Percentiles rank a stretch among this genome's conserved stretches.
Evolutionary conservation across 2,329 filamentous ascomycete genomes (phyloP).

Genomic region (Aspergillus viridinutans): DNA sequence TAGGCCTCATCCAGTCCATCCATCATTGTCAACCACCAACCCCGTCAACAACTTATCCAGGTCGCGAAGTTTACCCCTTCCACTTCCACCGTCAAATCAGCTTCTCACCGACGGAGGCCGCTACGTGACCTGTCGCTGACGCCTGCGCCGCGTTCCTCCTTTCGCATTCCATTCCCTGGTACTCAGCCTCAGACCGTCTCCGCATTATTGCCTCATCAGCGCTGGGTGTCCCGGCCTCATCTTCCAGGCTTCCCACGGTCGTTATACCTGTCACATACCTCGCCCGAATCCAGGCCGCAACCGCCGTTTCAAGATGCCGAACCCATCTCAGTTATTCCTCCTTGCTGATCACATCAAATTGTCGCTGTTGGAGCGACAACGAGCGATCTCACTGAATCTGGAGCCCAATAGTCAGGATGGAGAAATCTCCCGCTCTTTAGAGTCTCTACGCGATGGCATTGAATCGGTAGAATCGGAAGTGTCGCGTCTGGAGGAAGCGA

Average conservation of each 20-base stretch:
- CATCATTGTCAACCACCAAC: constrained; percentile 1
- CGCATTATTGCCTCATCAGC: background rate
- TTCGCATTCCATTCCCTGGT: background rate
- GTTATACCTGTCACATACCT: background rate
- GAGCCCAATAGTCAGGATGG: constrained; percentile 78
- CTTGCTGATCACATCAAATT: constrained; percentile 96
- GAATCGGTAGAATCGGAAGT: constrained; percentile 63
- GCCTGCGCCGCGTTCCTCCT: background rate
- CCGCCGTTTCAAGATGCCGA: constrained; percentile 43
- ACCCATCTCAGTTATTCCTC: constrained; percentile 74
- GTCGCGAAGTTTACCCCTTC: background rate
- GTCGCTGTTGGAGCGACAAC: constrained; percentile 85
- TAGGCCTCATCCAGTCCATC: background rate
- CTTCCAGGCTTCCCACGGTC: background rate
- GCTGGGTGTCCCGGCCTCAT: background rate
- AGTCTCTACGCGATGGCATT: constrained; percentile 79
- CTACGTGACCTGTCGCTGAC: background rate
- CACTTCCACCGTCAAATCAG: background rate
- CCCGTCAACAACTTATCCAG: background rate
- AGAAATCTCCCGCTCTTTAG: constrained; percentile 81
- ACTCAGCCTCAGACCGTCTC: background rate
- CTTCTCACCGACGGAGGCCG: background rate
- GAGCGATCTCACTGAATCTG: constrained; percentile 75
- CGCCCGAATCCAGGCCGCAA: background rate
- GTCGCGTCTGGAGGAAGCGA: constrained; percentile 56